These are phyloP conservation scores for Fusarium stilboides DNA, from an alignment of 2,329 filamentous ascomycete species.

Conservation along the genomic window DNA sequence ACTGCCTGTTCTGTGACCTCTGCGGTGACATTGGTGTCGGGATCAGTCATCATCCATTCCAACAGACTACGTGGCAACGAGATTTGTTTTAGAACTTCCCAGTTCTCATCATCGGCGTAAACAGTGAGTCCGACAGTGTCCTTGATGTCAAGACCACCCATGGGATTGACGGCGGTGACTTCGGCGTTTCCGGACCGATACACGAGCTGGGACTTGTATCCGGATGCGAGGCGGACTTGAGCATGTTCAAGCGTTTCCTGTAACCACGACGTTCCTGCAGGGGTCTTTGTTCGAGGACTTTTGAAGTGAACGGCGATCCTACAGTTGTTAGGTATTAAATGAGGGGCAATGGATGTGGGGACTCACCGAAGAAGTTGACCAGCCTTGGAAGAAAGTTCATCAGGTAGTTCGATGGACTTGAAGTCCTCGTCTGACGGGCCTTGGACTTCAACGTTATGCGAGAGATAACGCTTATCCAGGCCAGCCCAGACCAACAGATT, in stretches of 20 bases:
- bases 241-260: conserved; percentile 36
- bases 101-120: conserved; percentile 41
- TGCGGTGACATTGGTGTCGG: conserved; percentile 16
- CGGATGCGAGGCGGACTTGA: conserved; percentile 25
- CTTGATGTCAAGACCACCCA: conserved; percentile 38
- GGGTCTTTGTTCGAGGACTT: conserved; percentile 35
- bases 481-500: conserved; percentile 41
- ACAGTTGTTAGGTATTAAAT: not conserved
- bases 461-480: conserved; percentile 42
- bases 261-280: conserved; percentile 29
- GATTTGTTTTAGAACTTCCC: conserved; percentile 39
- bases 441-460: conserved; percentile 35
- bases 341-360: accelerated
- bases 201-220: conserved; percentile 22
- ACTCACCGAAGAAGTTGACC: conserved; percentile 38
- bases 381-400: conserved; percentile 40
- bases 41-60: conserved; percentile 47
- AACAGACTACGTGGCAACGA: conserved; percentile 41
- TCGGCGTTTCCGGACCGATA: conserved; percentile 31
- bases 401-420: conserved; percentile 36
- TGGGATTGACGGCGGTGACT: conserved; percentile 32
- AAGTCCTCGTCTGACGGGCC: conserved; percentile 22
- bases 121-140: conserved; percentile 38
- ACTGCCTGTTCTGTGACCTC: conserved; percentile 36
- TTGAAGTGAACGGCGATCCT: conserved; percentile 43